These are phyloP conservation scores for Fusarium gaditjirri DNA, from an alignment of 2,329 filamentous ascomycete species.

Conservation along the genomic window DNA sequence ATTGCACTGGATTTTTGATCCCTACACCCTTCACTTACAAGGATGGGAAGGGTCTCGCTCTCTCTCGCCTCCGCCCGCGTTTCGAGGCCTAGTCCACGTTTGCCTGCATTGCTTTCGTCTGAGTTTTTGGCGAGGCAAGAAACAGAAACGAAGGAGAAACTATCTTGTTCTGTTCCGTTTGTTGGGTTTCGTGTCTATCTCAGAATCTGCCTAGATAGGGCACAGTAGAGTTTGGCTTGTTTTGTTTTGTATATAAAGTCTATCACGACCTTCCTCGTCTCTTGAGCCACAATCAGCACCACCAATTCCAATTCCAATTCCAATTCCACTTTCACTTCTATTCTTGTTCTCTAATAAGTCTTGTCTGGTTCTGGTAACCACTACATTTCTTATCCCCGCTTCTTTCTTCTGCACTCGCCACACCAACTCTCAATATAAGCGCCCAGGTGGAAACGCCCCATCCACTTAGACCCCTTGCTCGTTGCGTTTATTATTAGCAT, in stretches of 20 bases:
- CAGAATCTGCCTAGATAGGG: constrained; percentile 15
- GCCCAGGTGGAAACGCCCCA: constrained; percentile 41
- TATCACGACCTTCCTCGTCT: not conserved
- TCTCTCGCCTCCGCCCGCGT: constrained; percentile 24
- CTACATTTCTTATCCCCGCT: constrained; percentile 20
- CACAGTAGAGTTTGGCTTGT: constrained; percentile 5
- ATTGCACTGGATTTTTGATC: constrained; percentile 2
- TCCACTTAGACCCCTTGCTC: constrained; percentile 36
- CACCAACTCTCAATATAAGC: constrained; percentile 39
- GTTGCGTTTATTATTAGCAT: constrained; percentile 46
- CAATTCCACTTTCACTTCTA: not conserved
- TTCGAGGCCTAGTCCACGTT: constrained; percentile 24
- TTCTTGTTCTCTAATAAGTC: not conserved
- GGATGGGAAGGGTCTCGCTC: constrained; percentile 1
- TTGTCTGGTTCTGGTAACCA: constrained; percentile 3
- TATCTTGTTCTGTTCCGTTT: not conserved
- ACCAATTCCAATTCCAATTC: not conserved
- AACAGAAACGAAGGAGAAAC: constrained; percentile 15
- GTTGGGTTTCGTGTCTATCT: constrained; percentile 1
- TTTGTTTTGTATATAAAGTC: constrained; percentile 31
- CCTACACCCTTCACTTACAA: constrained; percentile 11
- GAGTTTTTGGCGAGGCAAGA: constrained; percentile 12
- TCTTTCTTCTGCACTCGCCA: constrained; percentile 33
- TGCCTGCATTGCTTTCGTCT: constrained; percentile 20
- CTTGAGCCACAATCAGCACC: not conserved